A percentile compares a stretch with the other conserved stretches of the same genome.
Evolutionary conservation across 2,329 filamentous ascomycete species (phyloP).

Genomic region (Exophiala spinifera): DNA sequence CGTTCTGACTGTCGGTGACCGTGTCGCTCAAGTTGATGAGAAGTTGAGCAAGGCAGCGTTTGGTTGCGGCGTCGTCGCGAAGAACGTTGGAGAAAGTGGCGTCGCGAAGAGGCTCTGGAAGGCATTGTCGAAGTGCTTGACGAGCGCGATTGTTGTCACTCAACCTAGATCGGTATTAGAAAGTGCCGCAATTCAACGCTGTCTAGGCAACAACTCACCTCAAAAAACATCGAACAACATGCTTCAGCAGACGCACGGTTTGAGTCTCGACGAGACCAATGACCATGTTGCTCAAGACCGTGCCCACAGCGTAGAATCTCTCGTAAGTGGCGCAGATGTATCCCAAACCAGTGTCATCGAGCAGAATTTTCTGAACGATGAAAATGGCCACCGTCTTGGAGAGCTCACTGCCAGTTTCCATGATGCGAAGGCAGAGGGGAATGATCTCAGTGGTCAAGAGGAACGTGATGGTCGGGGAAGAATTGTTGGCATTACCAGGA

Average conservation of each 20-base stretch:
- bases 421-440: slow-evolving; percentile 92
- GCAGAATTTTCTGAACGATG: slow-evolving; percentile 97
- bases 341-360: slow-evolving; percentile 93
- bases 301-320: slow-evolving; percentile 95
- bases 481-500: slow-evolving; percentile 40
- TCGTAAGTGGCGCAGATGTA: slow-evolving; percentile 99
- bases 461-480: slow-evolving; percentile 97
- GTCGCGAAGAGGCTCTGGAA: slow-evolving; percentile 96
- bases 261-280: slow-evolving; percentile 96
- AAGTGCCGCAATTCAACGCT: too few relatives aligned
- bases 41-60: slow-evolving; percentile 94
- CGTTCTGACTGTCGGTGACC: slow-evolving; percentile 53
- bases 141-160: slow-evolving; percentile 95
- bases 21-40: slow-evolving; percentile 95
- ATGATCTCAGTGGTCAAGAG: slow-evolving; percentile 98
- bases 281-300: slow-evolving; percentile 98
- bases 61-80: slow-evolving; percentile 93
- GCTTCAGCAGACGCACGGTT: slow-evolving; percentile 91
- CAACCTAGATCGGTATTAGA: slow-evolving; percentile 54
- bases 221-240: slow-evolving; percentile 95
- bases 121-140: slow-evolving; percentile 90
- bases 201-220: slow-evolving; percentile 57
- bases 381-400: slow-evolving; percentile 99
- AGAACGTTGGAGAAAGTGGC: slow-evolving; percentile 96
- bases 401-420: slow-evolving; percentile 97